phyloP scores from a whole-genome alignment of 257 asterid species.

The Gentiana straminea region DNA sequence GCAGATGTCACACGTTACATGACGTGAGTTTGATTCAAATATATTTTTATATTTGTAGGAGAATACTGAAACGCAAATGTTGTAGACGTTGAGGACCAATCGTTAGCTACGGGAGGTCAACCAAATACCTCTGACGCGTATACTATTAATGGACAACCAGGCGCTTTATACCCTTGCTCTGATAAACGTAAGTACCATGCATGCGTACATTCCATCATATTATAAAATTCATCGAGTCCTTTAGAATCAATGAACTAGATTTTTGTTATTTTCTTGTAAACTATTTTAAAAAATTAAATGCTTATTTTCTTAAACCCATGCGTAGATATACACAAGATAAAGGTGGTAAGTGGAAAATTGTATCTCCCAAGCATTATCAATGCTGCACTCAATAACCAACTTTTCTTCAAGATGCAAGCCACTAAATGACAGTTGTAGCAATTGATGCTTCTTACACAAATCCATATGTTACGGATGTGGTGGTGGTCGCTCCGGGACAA shows the following conservation, averaged over 20 bases:
- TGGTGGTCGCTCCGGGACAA: conserved; percentile 63
- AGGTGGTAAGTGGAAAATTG: conserved; percentile 36
- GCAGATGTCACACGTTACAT: no score
- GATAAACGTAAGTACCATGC: conserved; percentile 26
- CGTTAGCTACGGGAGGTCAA: conserved; percentile 33
- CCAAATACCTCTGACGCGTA: conserved; percentile 56
- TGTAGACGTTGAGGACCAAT: conserved; percentile 19
- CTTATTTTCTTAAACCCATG: no score
- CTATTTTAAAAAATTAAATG: no score
- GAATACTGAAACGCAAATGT: conserved; percentile 46
- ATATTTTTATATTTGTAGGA: conserved; percentile 15
- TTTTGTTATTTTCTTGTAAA: background rate
- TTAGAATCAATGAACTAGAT: background rate
- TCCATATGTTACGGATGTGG: conserved; percentile 33
- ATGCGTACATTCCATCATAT: no score
- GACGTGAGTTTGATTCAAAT: no score
- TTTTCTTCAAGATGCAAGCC: conserved; percentile 49
- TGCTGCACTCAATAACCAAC: conserved; percentile 66
- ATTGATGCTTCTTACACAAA: conserved; percentile 52
- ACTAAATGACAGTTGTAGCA: conserved; percentile 45
- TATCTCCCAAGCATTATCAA: conserved; percentile 49
- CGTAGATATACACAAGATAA: conserved; percentile 31
- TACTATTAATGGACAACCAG: conserved; percentile 61
- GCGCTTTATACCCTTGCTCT: conserved; percentile 56
- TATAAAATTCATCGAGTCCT: background rate